Base-by-base conservation (phyloP, 2,329 filamentous ascomycete species). In the Lachnellula willkommii region DNA sequence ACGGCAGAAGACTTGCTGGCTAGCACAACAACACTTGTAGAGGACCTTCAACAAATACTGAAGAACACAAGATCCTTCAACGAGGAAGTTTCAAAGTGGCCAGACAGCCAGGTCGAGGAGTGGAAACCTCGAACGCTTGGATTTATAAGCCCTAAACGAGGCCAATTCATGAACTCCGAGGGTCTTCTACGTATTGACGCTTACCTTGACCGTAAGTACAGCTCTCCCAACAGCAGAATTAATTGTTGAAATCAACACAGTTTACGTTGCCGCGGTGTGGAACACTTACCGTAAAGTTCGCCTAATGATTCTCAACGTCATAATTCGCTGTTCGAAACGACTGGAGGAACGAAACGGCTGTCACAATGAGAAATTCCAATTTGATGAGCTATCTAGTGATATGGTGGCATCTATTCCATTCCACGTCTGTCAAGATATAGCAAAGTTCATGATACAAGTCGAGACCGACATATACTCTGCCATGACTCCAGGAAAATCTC, bases 251-350 rank as follows among this genome's bases (percentile, higher is more conserved):
- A 7, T 0, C 15, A 8, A 17, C 37, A 14, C 20, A 55, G 53
- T 45, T 45, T 83, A 77, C 74, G 77, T 81, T 47, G 76, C 76
- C 24, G 78, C 74, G 58, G 72, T 82, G 6, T 79, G 76, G 74
- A 83, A 83, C 66, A 72, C 79, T 71, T 72, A 75, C 61, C 74
- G 80, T 14, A 75, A 76, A 15, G 73, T 75, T 8, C 74, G 80
- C 3, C 71, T 84, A 32, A 74, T 80, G 46, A 71, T 83, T 12
- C 74, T 77, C 2, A 76, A 78, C 28, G 68, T 82, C 26, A 75
- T 78, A 50, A 77, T 83, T 5, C 55, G 36, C 3, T 45, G 53
- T 39, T n/a, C 47, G 24, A 37, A 40, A 12, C 36, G 47, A 5
- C 20, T 54, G 3, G 36, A 22, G 20, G 45, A 53, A 26, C 45